Base-by-base conservation (phyloP, 2,329 filamentous ascomycete genomes). In the Scedosporium aurantiacum region DNA sequence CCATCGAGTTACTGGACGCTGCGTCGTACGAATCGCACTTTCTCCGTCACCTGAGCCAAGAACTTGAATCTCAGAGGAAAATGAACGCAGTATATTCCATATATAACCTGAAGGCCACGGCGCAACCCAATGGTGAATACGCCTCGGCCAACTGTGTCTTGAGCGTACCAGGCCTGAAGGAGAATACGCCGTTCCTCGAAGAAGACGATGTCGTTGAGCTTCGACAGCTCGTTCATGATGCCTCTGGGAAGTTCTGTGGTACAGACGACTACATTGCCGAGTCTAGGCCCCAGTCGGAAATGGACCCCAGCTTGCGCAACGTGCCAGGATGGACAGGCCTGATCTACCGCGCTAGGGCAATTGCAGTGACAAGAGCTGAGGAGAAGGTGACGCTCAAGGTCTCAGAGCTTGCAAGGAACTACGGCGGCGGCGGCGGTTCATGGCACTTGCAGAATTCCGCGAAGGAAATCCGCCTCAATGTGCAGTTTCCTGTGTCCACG, bases 301-400 rank as follows among this genome's bases (percentile, higher is more conserved):
- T 28, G 7, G 21, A 50, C 45, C 12, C 21, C 41, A 8, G 8
- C 23, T 10, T 60, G 23, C 40, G 21, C 5, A 37, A 52, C 43
- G 58, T 52, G 4, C 58, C 58, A 3, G 58, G 58, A 14, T 60
- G 58, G 58, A 60, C 47, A 7, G 58, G 58, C 16, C 32, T 60
- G 27, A 60, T 60, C 18, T 60, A 55, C 32, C 45, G 25, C 28
- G 58, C 43, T 25, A 37, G 58, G 18, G 58, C 55, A 5, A 41
- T n/a, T 25, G 58, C 58, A 7, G 58, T 60, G 4, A 55, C 5
- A n/a, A 60, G 52, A 6, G 28, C 28, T 4, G n/a, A 32, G 8
- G 58, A 60, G 14, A 21, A 18, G 7, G 18, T 60, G 5, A 16
- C 47, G 18, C 43, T 60, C 28, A 5, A 14, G 10, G 58, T 60